Conservation (phyloP, 2,329 filamentous ascomycete species). For the Pseudogymnoascus sp. region DNA sequence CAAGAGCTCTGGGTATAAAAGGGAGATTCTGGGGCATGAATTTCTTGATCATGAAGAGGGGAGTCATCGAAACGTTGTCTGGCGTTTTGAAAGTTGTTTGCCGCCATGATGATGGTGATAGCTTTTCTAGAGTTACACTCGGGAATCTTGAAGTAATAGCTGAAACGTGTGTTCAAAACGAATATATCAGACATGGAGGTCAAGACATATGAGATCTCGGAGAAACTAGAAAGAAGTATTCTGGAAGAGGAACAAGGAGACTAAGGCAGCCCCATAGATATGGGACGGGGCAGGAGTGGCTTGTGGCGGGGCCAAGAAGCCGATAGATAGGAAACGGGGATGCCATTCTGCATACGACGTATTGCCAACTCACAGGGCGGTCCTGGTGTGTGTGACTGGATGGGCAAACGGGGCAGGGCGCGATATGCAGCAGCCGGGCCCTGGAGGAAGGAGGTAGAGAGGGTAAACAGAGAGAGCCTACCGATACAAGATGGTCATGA, state of each 20-base stretch:
- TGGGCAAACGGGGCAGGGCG: not conserved
- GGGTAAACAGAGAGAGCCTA: not conserved
- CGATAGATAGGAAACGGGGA: conserved; percentile 1
- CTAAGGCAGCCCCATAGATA: not conserved
- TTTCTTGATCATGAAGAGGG: not conserved
- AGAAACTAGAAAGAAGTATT: conserved; percentile 3
- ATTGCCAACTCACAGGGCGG: conserved; percentile 6
- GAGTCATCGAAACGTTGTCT: conserved; percentile 7
- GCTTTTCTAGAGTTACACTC: conserved; percentile 3
- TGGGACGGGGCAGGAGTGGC: not conserved
- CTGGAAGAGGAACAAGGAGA: conserved; percentile 6
- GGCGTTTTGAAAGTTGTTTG: conserved; percentile 5
- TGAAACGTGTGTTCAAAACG: conserved; percentile 4
- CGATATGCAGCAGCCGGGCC: not conserved
- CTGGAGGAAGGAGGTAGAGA: not conserved
- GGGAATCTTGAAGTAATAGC: conserved; percentile 1
- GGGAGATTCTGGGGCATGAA: not conserved
- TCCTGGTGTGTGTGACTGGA: conserved; percentile 5
- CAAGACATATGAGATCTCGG: conserved; percentile 8
- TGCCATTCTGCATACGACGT: conserved; percentile 4
- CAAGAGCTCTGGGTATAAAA: conserved; percentile 4
- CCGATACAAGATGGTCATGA: conserved; percentile 3
- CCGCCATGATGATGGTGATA: not conserved
- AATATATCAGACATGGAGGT: conserved; percentile 4
- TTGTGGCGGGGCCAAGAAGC: not conserved